Evolutionary conservation across 305 asterid species (phyloP), one percentile per base, ranked within the genome.

Genomic region (Striga hermonthica): DNA sequence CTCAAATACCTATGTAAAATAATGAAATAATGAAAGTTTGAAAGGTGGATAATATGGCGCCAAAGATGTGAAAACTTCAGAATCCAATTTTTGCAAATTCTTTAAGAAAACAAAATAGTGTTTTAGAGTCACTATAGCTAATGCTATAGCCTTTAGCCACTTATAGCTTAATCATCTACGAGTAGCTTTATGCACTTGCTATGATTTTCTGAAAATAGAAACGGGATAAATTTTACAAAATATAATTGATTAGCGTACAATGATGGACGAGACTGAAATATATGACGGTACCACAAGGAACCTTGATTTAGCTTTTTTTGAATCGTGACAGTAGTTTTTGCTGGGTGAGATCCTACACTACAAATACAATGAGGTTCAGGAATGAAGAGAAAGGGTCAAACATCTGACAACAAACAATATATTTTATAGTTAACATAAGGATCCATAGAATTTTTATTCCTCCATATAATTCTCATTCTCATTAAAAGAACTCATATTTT

Each of bases 241-340:
- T 43, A 67, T 14, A 45, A 44, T 39, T 41, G 56, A 38, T 48
- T 31, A 4, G 50, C 14, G 14, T n/a, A 68, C 35, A 62, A 16
- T 10, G 58, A 65, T 9, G 45, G 57, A 22, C 31, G 31, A 22
- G 31, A 22, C 31, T 65, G 67, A 65, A 43, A 38, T 48, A 13
- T 5, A 64, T 5, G 35, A 16, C 16, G 7, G 45, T 4, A 34
- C 45, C 12, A n/a, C n/a, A n/a, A n/a, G n/a, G 52, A 40, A 40
- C n/a, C 65, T 60, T 50, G 50, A 39, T 60, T 48, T 50, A 43
- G 15, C 55, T 6, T 34, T 57, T 39, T n/a, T 44, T 43, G 31
- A 48, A 47, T 8, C 65, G 48, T 66, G n/a, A n/a, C n/a, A n/a
- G n/a, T 44, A 67, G 36, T 35, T 68, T 60, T 58, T 45, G 22